Evolutionary conservation across 2,329 filamentous ascomycete species (phyloP), one percentile per base, ranked within the genome.

Genomic region (Madurella mycetomatis): DNA sequence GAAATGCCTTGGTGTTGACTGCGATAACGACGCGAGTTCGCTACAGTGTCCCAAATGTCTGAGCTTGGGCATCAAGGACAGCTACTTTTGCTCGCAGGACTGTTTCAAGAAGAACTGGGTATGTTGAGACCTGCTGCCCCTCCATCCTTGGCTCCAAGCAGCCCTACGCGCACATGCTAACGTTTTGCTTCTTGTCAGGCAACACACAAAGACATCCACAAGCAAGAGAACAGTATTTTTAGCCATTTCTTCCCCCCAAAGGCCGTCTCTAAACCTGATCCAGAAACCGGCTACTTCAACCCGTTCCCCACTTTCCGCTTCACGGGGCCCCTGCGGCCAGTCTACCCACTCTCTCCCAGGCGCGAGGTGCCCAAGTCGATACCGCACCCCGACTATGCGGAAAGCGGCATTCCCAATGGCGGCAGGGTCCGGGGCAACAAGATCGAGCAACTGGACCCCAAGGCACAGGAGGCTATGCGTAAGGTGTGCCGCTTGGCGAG

Each of bases 101-200:
- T 99, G 94, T 78, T 99, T 99, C 76, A 97, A 96, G 80, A 87
- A 85, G 72, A 99, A 91, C 78, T 99, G 94, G 94, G 94, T 97
- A 84, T 65, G 83, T 16, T 18, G 31, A 9, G 40, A 32, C 12
- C 9, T 8, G 19, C 11, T 18, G 32, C 16, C 59, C 34, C 42
- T 37, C 25, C 25, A 25, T 43, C 39, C 16, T 43, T 17, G 42
- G 41, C 37, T 37, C 25, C 4, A 37, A 37, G 25, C 34, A 15
- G 4, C 9, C 34, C 34, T 4, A 4, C 9, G 11, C 34, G 34
- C 34, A 42, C 42, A 7, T 48, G 49, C 62, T 64, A 56, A 65
- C 62, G 31, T 44, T 16, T 49, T 18, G n/a, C n/a, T 52, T 63
- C 5, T 32, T 43, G 16, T 49, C 66, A 96, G 92, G 77, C 76